phyloP scores from a whole-genome alignment of 768 basidiomycete genomes.

The Clavaria fumosa region DNA sequence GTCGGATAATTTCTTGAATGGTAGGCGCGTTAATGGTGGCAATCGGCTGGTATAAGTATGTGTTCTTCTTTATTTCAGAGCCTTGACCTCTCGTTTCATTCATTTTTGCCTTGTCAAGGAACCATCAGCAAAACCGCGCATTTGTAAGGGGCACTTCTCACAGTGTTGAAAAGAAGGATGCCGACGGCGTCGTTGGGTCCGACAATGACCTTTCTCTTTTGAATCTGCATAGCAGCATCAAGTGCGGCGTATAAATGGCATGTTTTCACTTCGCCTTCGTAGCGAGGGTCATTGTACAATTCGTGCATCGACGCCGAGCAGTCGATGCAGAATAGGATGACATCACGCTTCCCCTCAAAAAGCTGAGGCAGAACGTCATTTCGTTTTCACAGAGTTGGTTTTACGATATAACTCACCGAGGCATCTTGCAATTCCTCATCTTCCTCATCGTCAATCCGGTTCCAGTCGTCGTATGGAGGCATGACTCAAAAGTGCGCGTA shows the following conservation, averaged over 20 bases:
- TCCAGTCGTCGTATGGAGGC: slow-evolving; percentile 72
- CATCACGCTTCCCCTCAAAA: slow-evolving; percentile 64
- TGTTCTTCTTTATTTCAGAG: slow-evolving; percentile 53
- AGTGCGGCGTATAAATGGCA: slow-evolving; percentile 70
- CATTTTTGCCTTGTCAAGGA: slow-evolving; percentile 25
- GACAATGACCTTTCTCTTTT: slow-evolving; percentile 79
- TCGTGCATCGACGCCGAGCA: slow-evolving; percentile 82
- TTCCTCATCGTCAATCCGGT: slow-evolving; percentile 62
- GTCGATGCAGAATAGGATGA: slow-evolving; percentile 92
- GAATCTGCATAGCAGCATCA: slow-evolving; percentile 70
- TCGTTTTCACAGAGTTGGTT: background rate
- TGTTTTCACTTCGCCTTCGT: slow-evolving; percentile 43
- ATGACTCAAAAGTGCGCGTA: too few species aligned
- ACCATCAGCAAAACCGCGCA: background rate
- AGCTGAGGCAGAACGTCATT: slow-evolving; percentile 24
- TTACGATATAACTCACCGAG: slow-evolving; percentile 27
- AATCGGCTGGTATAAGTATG: slow-evolving; percentile 64
- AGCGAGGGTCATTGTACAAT: slow-evolving; percentile 45
- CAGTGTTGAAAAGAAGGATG: slow-evolving; percentile 85
- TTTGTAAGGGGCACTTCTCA: slow-evolving; percentile 16
- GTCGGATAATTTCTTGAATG: slow-evolving; percentile 61
- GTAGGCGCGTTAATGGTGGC: slow-evolving; percentile 63
- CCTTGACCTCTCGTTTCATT: slow-evolving; percentile 25
- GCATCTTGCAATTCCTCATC: slow-evolving; percentile 67
- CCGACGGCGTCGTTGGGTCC: slow-evolving; percentile 86